A percentile compares a stretch with the other conserved stretches of the same genome.
Evolutionary conservation across 192 early-diverging fungal genomes (phyloP).

Genomic region (Coemansia guatemalensis): DNA sequence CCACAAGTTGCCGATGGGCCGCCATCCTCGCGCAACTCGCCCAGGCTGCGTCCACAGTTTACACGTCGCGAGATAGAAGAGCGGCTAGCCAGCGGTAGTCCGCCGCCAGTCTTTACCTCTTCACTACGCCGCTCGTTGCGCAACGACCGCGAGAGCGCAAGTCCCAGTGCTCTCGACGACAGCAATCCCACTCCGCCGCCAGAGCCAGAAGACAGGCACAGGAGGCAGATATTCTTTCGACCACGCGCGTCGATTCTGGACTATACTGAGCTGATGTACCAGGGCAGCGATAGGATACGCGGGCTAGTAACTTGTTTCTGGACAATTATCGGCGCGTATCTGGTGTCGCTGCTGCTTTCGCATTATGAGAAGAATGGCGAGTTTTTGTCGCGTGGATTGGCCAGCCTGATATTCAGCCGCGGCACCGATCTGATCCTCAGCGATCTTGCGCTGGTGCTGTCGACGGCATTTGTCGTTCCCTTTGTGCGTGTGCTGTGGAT

Average conservation of each 20-base stretch:
- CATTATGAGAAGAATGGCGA: conserved; percentile 46
- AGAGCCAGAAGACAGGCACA: neutral
- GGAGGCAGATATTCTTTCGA: conserved; percentile 22
- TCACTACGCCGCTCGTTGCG: conserved; percentile 37
- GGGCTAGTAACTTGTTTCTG: conserved; percentile 55
- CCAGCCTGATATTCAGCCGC: conserved; percentile 45
- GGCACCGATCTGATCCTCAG: conserved; percentile 64
- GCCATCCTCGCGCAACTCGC: conserved; percentile 42
- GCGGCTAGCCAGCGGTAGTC: conserved; percentile 14
- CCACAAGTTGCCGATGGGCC: conserved; percentile 30
- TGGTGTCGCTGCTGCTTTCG: conserved; percentile 38
- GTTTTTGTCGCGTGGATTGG: conserved; percentile 32
- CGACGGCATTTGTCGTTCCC: conserved; percentile 64
- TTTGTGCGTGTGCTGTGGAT: conserved; percentile 40
- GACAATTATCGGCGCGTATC: conserved; percentile 46
- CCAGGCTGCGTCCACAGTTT: conserved; percentile 23
- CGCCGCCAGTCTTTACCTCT: conserved; percentile 31
- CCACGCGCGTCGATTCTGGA: conserved; percentile 51
- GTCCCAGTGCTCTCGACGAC: neutral
- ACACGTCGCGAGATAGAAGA: conserved; percentile 32
- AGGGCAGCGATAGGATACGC: conserved; percentile 45
- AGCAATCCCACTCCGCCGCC: neutral
- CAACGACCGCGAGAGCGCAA: conserved; percentile 18
- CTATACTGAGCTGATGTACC: conserved; percentile 55
- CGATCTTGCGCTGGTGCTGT: conserved; percentile 69